Conservation (phyloP, 2,329 filamentous ascomycete genomes). For the Verticillium nonalfalfae region DNA sequence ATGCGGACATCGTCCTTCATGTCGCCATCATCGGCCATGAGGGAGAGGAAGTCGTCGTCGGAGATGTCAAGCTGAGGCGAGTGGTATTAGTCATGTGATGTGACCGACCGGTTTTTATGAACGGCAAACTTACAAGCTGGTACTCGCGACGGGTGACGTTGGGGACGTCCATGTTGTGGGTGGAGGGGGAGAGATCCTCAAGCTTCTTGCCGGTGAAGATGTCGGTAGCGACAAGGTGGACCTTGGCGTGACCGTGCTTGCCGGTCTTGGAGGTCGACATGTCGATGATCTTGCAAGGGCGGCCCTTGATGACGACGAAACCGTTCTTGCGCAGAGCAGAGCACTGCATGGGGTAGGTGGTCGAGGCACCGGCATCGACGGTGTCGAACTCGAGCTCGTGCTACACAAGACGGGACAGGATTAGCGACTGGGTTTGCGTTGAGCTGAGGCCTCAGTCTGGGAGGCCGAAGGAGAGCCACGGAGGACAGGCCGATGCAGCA, state of each 20-base stretch:
- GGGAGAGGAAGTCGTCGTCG: conserved; percentile 90
- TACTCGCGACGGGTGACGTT: conserved; percentile 86
- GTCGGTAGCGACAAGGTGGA: conserved; percentile 94
- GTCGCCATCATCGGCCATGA: conserved; percentile 81
- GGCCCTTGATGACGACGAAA: conserved; percentile 95
- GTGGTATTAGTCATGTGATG: not conserved
- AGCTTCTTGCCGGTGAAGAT: conserved; percentile 99
- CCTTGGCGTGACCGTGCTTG: conserved; percentile 99
- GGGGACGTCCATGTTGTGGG: conserved; percentile 97
- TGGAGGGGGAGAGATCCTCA: conserved; percentile 97
- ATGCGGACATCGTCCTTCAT: conserved; percentile 94
- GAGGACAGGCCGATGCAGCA: not conserved
- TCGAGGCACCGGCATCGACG: conserved; percentile 92
- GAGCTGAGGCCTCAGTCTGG: not conserved
- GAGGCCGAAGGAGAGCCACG: not conserved
- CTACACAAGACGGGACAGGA: conserved; percentile 26
- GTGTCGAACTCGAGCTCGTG: conserved; percentile 76
- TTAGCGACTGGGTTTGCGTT: conserved; percentile 3
- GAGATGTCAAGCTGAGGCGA: conserved; percentile 71
- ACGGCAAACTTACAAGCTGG: conserved; percentile 69
- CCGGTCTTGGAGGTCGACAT: conserved; percentile 99
- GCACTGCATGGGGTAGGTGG: conserved; percentile 97
- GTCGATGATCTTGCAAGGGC: conserved; percentile 99
- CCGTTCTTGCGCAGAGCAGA: conserved; percentile 99
- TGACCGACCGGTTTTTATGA: not conserved